phyloP scores from a whole-genome alignment of 2,329 filamentous ascomycete species.

The Cladosporium sp. region DNA sequence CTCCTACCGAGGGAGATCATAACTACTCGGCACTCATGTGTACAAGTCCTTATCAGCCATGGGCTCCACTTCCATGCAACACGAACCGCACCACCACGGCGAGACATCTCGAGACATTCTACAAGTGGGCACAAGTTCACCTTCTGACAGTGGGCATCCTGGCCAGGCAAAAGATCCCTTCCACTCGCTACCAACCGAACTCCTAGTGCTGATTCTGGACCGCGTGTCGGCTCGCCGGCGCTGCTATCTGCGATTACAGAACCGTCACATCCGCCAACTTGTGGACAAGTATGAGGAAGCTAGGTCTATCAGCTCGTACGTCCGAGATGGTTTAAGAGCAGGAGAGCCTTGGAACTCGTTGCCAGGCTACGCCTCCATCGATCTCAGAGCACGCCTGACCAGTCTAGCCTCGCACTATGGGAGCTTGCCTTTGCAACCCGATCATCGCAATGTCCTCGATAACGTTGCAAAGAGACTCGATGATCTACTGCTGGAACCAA shows the following conservation, averaged over 20 bases:
- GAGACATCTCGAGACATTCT: no score
- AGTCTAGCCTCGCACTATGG: neutral
- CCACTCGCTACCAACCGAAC: neutral
- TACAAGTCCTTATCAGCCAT: no score
- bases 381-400: neutral
- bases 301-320: neutral
- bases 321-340: neutral
- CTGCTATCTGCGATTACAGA: neutral
- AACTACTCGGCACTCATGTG: no score
- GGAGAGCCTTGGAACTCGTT: neutral
- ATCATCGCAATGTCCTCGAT: neutral
- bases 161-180: neutral
- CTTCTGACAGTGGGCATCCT: no score
- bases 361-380: neutral
- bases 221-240: neutral
- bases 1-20: no score
- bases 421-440: no score
- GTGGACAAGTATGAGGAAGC: neutral
- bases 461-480: neutral
- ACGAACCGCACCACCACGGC: no score
- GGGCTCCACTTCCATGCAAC: no score
- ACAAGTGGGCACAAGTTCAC: no score
- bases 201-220: neutral
- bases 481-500: neutral
- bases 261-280: neutral